Base-by-base conservation (phyloP, 805 yeast species). In the Tetrapisispora arboricola region DNA sequence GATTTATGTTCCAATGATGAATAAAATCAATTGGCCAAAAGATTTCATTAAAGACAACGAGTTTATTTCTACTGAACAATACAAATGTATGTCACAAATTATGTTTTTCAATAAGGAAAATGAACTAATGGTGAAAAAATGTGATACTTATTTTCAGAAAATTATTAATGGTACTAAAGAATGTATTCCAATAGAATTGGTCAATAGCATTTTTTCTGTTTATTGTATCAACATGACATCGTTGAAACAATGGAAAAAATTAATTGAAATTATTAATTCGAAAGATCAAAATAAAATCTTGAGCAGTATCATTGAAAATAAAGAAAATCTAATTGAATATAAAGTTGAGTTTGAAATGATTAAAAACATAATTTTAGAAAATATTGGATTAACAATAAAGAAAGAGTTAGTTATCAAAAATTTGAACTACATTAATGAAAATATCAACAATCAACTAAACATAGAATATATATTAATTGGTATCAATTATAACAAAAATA, bases 381-480 rank as follows among this genome's bases (percentile, higher is more conserved):
- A 80, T 3, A 57, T 81, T 15, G 76, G 81, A 0, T 78, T 68
- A 49, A 66, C 68, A 18, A 49, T 58, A 10, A 67, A 69, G 36
- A 57, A 54, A 8, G 74, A 72, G 13, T 55, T 79, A 42, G 65
- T 75, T 22, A 62, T 64, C 29, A 75, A 76, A 50, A 68, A 78
- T 0, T 64, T 80, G 46, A 77, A 77, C 46, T 79, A 71, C 51
- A 73, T 80, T 12, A 55, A 61, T 40, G 71, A 72, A 34, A 80
- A 78, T 52, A 11, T 25, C 10, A 70, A 76, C 40, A 81, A 76
- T 47, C 64, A 72, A 8, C 66, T 64, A 22, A 55, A 73, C 50
- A 69, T 78, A 32, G 86, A 78, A 49, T 50, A 73, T 39, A 76
- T 74, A 0, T 57, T 80, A n/a, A 53, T 77, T 28, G 86, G 86